A percentile compares a stretch with the other conserved stretches of the same genome.
These are phyloP conservation scores for Crithidia mellificae DNA, from an alignment of 208 protist genomes.

Conservation along the genomic window DNA sequence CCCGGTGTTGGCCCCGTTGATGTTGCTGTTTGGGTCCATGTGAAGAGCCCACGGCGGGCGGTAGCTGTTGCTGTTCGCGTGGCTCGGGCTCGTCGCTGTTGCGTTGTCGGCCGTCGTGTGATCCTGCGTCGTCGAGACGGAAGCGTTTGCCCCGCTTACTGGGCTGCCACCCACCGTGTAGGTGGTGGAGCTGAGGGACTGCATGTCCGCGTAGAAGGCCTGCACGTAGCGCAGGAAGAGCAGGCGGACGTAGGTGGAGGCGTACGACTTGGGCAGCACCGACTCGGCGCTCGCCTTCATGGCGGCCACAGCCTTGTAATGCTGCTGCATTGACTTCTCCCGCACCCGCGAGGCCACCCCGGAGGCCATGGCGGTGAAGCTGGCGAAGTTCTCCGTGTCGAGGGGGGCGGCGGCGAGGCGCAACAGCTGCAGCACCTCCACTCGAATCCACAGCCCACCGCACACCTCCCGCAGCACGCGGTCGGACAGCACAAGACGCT, in stretches of 20 bases:
- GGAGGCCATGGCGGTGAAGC: slow-evolving; percentile 24
- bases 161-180: neutral
- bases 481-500: slow-evolving; percentile 19
- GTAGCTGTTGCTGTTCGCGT: slow-evolving; percentile 4
- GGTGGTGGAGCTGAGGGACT: slow-evolving; percentile 5
- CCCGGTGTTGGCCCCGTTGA: no score
- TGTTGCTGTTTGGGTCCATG: slow-evolving; percentile 14
- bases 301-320: slow-evolving; percentile 36
- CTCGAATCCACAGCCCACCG: slow-evolving; percentile 45
- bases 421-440: slow-evolving; percentile 46
- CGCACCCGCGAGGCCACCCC: slow-evolving; percentile 11
- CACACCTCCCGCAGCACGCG: slow-evolving; percentile 35
- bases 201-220: slow-evolving; percentile 44
- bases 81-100: neutral
- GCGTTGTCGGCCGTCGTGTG: neutral
- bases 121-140: neutral
- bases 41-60: neutral
- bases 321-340: slow-evolving; percentile 24
- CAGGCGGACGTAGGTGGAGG: slow-evolving; percentile 61
- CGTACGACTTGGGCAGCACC: slow-evolving; percentile 36
- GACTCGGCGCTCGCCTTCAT: slow-evolving; percentile 38
- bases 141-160: neutral
- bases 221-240: slow-evolving; percentile 69
- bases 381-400: slow-evolving; percentile 23
- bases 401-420: slow-evolving; percentile 34